Percentiles rank a stretch among this genome's conserved stretches.
Evolutionary conservation across 1,284 basidiomycete genomes (phyloP).

Genomic region (Bondarzewia mesenterica): DNA sequence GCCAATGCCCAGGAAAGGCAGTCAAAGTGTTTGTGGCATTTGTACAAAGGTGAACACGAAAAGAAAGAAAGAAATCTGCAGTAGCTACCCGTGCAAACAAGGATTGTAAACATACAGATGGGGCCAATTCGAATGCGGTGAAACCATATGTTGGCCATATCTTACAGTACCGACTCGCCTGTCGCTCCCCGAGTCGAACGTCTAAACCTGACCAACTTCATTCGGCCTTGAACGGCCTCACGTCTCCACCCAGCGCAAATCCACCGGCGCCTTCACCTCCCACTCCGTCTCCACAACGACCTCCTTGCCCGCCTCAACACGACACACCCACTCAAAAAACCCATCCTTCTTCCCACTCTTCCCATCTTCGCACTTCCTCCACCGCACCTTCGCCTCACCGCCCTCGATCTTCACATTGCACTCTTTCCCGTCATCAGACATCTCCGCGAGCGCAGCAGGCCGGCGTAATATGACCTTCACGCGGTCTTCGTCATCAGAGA

Average conservation of each 20-base stretch:
- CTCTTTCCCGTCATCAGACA: slow-evolving; percentile 33
- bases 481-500: slow-evolving; percentile 26
- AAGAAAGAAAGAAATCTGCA: too few species aligned
- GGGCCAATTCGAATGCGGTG: too few species aligned
- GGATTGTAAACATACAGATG: too few species aligned
- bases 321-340: slow-evolving; percentile 21
- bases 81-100: too few species aligned
- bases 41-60: too few species aligned
- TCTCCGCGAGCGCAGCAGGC: slow-evolving; percentile 35
- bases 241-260: slow-evolving; percentile 17
- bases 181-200: too few species aligned
- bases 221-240: too few species aligned
- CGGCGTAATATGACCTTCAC: slow-evolving; percentile 38
- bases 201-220: too few species aligned
- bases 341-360: slow-evolving; percentile 22
- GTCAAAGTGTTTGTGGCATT: too few species aligned
- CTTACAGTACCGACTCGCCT: too few species aligned
- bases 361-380: slow-evolving; percentile 15
- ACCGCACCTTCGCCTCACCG: slow-evolving; percentile 13
- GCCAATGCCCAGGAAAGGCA: too few species aligned
- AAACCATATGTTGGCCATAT: too few species aligned
- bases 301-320: slow-evolving; percentile 20
- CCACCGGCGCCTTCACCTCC: slow-evolving; percentile 42
- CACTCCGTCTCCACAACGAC: slow-evolving; percentile 37
- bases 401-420: slow-evolving; percentile 19